phyloP scores from a whole-genome alignment of 2,329 filamentous ascomycete genomes.

The Apiospora sp. region DNA sequence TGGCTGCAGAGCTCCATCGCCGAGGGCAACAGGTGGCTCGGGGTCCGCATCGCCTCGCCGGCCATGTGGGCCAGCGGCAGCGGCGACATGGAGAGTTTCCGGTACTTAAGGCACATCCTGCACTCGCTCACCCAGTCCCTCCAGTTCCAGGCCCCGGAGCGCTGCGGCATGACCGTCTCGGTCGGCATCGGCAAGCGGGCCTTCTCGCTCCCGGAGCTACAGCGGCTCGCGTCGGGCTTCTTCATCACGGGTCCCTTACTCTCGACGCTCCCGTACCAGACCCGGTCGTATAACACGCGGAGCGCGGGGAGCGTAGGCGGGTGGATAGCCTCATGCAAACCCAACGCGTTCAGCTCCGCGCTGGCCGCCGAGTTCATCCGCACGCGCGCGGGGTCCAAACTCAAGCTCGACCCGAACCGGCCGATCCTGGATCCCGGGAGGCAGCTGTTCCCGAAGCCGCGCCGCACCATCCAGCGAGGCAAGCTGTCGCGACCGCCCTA shows the following conservation, averaged over 20 bases:
- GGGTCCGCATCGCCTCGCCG: neutral
- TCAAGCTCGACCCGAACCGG: too few relatives aligned
- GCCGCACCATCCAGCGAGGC: neutral
- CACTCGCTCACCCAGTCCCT: neutral
- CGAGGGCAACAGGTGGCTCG: neutral
- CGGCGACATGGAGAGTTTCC: neutral
- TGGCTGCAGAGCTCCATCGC: neutral
- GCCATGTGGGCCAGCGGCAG: neutral
- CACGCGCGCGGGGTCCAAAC: neutral
- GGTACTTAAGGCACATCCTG: neutral
- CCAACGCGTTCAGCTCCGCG: neutral
- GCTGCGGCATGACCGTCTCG: slow-evolving; percentile 4
- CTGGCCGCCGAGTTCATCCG: neutral
- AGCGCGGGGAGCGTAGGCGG: too few relatives aligned
- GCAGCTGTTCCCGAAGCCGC: neutral
- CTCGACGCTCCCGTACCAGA: neutral
- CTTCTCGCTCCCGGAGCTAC: neutral
- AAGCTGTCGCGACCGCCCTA: neutral
- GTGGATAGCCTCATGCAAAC: neutral
- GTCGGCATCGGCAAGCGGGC: neutral
- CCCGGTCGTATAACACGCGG: neutral
- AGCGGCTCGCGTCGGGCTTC: neutral
- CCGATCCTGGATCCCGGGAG: neutral
- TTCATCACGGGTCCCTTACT: neutral
- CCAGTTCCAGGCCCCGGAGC: neutral